Evolutionary conservation across 164 flowering plant species (phyloP), one percentile per base, ranked within the genome.

Genomic region (Magnolia changhungtana): DNA sequence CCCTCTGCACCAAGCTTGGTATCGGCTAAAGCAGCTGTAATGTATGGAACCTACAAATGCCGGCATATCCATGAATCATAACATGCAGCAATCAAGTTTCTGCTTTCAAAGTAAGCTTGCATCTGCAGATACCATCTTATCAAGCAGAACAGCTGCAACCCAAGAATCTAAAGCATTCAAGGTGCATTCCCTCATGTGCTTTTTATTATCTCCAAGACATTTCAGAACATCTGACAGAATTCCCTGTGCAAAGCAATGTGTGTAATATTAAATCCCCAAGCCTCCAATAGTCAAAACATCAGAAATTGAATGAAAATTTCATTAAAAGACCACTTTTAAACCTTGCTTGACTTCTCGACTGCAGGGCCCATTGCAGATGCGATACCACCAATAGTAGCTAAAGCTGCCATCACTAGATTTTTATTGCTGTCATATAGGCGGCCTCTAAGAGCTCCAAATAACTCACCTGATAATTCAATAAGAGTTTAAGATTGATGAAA

Each of bases 301-400:
- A 10, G 18, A 23, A 18, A 16, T 50, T 19, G 3, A 5, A 16
- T 49, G 23, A 50, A 18, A 37, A 49, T 49, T 31, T 65, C 51
- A 6, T 27, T 5, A 49, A 37, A 73, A 72, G 72, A 68, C 16
- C 19, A 69, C 37, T 1, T 52, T 7, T 45, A 55, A 64, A 96
- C 99, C 99, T 94, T 96, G 99, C 98, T 93, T 20, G 97, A 74
- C 81, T 96, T 96, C 81, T 96, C 99, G 77, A 96, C 93, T 20
- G 91, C 77, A 50, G 88, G 92, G 58, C 99, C 99, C 98, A 94
- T 94, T 4, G 99, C 98, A 85, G 88, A 80, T 71, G 99, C 98
- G 83, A 96, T 85, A 79, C 83, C 88, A 76, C 96, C 95, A 88
- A 96, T 75, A 58, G 91, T 85, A 23, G 89, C 80, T 82, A 94